Evolutionary conservation across 2,329 filamentous ascomycete species (phyloP), one percentile per base, ranked within the genome.

Genomic region (Pyrenochaeta sp.): DNA sequence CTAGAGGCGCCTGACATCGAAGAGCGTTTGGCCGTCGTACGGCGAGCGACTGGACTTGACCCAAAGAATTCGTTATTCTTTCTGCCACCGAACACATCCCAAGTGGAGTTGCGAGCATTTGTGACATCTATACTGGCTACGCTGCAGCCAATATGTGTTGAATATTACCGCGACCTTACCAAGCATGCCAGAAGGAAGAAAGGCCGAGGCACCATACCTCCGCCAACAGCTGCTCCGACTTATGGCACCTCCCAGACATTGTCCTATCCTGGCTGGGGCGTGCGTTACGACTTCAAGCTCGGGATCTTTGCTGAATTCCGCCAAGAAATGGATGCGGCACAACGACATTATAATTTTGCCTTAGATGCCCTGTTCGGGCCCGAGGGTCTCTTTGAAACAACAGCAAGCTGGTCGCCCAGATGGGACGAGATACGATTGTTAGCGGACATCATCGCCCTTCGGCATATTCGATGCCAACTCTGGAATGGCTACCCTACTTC

Each of bases 101-200:
- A 83, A 2, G 82, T 85, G 1, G 92, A 96, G 68, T 78, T 96
- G 18, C 84, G 87, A 55, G 85, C 87, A 7, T 92, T 94, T 60
- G 87, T 90, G 0, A 86, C 89, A 49, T 89, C 85, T 45, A 85
- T 96, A 35, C 81, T 97, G 41, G 81, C 85, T 1, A 84, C 88
- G 1, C 75, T 97, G 39, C 92, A 94, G 54, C 86, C 88, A 1
- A 81, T 87, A 17, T 87, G 91, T 17, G 80, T 94, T 40, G 95
- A 99, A 66, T 97, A 97, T 75, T 98, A 98, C 74, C 85, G 93
- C 40, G 94, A 99, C 66, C 82, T 98, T 11, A 92, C 92, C n/a
- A 93, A 96, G 54, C 94, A 97, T 79, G 84, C 90, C 9, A 87
- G 93, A 63, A 90, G 95, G 72, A 98, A 98, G 80, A 89, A 91